Percentiles rank a stretch among this genome's conserved stretches.
Evolutionary conservation across 2,329 filamentous ascomycete genomes (phyloP).

Genomic region (Didymosphaeria variabile): DNA sequence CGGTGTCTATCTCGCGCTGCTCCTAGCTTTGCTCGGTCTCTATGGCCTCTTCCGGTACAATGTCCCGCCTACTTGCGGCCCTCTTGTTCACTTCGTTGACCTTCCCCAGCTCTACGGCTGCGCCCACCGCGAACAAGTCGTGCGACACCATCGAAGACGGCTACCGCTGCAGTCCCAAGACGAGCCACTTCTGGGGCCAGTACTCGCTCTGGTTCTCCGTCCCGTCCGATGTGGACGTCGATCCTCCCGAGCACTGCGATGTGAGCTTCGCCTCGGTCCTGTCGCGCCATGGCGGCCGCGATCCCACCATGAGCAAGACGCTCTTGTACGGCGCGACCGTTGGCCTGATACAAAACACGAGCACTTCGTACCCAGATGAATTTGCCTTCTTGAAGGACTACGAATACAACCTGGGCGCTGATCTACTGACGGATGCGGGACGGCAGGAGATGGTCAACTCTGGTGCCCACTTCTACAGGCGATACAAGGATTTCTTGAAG

Average conservation of each 20-base stretch:
- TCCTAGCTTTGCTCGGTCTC: slow-evolving; percentile 29
- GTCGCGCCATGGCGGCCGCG: slow-evolving; percentile 84
- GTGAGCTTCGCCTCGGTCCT: slow-evolving; percentile 83
- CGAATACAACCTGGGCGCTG: slow-evolving; percentile 73
- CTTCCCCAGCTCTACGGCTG: slow-evolving; percentile 26
- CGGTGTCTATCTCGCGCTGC: slow-evolving; percentile 28
- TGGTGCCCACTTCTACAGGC: slow-evolving; percentile 76
- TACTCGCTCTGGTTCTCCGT: slow-evolving; percentile 87
- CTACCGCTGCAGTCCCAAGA: slow-evolving; percentile 69
- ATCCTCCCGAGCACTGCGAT: slow-evolving; percentile 72
- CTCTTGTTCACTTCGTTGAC: slow-evolving; percentile 25
- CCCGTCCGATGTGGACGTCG: slow-evolving; percentile 68
- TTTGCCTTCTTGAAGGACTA: slow-evolving; percentile 78
- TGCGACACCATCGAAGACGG: slow-evolving; percentile 66
- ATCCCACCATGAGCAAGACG: slow-evolving; percentile 77
- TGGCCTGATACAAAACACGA: slow-evolving; percentile 68
- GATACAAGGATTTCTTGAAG: slow-evolving; percentile 72
- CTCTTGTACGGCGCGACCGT: slow-evolving; percentile 70
- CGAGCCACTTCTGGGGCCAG: slow-evolving; percentile 81
- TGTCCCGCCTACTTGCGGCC: slow-evolving; percentile 4
- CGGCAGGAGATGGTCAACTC: slow-evolving; percentile 76
- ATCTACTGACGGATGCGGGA: slow-evolving; percentile 74
- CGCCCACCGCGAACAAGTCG: slow-evolving; percentile 28
- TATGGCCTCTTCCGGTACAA: slow-evolving; percentile 39
- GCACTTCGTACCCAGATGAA: slow-evolving; percentile 64